Evolutionary conservation across 2,329 filamentous ascomycete species (phyloP), one percentile per base, ranked within the genome.

Genomic region (Geoglossum cookeanum): DNA sequence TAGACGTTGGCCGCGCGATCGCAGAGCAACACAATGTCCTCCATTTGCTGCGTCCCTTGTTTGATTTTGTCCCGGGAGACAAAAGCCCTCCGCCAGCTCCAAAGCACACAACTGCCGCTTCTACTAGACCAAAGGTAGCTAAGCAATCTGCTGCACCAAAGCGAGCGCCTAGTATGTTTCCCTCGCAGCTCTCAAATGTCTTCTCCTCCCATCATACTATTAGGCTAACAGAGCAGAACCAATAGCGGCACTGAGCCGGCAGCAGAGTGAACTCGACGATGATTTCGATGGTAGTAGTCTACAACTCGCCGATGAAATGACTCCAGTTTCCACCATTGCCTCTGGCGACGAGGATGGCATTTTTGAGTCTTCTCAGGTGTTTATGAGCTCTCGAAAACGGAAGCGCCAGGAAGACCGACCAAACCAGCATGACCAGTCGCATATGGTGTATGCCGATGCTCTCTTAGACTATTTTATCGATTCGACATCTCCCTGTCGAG

Each of bases 381-480:
- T 75, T 3, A 70, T 69, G 29, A 71, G 68, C 60, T 72, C 72
- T 35, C 76, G 78, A 59, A 95, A 95, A 71, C 80, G 90, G 60
- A 94, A 94, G 72, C 74, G 72, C 27, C 78, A 83, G 58, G 83
- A 73, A 71, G 84, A 72, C 73, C 81, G 60, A 11, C 70, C 79
- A 68, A 75, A 74, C 11, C 68, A 77, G 60, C 81, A 80, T 6
- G 87, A 94, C 62, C 85, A 90, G 66, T 84, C 92, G 63, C 90
- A 97, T 68, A 84, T 87, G 32, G 76, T 94, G 29, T 98, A 95
- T 70, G 87, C 89, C 15, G 92, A 98, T 62, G 87, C 92, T 64
- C 78, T 98, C 30, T 76, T 98, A 39, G 92, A 98, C 69, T 98
- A 97, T 71, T 98, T 97, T 65, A 84, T 97, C 71, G 82, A 91